phyloP scores from a whole-genome alignment of 1,139 yeast species.

The Insectozyma bohioensis region DNA sequence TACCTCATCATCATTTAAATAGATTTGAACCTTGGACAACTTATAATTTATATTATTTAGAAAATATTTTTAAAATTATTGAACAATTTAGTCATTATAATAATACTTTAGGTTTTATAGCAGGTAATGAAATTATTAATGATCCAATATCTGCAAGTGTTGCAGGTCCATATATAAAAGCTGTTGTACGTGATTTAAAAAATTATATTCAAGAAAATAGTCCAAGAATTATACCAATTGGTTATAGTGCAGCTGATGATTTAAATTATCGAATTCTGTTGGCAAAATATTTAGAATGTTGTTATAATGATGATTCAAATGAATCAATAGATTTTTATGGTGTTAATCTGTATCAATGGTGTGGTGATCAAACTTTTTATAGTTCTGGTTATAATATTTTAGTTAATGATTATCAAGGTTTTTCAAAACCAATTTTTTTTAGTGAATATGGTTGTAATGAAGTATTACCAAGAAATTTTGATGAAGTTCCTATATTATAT shows the following conservation, averaged over 20 bases:
- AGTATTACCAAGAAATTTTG: conserved; percentile 75
- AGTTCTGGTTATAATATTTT: conserved; percentile 80
- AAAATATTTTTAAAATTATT: conserved; percentile 75
- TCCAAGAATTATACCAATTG: conserved; percentile 78
- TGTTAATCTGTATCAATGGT: conserved; percentile 95
- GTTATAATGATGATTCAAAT: conserved; percentile 55
- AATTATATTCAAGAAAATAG: conserved; percentile 58
- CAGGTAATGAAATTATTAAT: conserved; percentile 91
- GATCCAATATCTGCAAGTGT: conserved; percentile 71
- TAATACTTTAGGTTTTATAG: conserved; percentile 89
- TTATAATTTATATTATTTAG: conserved; percentile 66
- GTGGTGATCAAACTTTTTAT: conserved; percentile 83
- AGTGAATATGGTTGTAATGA: conserved; percentile 95
- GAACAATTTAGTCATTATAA: conserved; percentile 83
- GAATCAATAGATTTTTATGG: conserved; percentile 90
- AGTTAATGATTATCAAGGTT: conserved; percentile 67
- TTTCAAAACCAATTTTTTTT: conserved; percentile 76
- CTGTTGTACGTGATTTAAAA: conserved; percentile 79
- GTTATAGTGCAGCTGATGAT: conserved; percentile 95
- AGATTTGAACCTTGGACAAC: conserved; percentile 89
- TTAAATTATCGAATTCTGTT: conserved; percentile 69
- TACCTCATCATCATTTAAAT: conserved; percentile 72
- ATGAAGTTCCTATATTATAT: conserved; percentile 72
- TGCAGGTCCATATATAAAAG: conserved; percentile 73
- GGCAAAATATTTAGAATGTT: conserved; percentile 84